Evolutionary conservation across 2,329 filamentous ascomycete species (phyloP).

Genomic region (Xylariales sp.): DNA sequence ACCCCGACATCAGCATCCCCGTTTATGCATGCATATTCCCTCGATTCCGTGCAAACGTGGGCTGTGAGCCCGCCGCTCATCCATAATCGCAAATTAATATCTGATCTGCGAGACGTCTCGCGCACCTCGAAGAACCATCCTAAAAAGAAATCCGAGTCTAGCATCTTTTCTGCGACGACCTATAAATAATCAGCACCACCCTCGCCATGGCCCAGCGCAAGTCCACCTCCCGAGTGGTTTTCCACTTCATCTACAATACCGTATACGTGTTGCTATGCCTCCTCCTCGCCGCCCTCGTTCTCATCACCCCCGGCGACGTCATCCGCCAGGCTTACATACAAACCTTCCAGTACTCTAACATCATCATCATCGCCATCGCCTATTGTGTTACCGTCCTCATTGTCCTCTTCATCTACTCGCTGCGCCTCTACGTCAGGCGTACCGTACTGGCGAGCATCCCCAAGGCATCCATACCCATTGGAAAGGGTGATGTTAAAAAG

Average conservation of each 20-base stretch:
- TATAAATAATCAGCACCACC: too few species aligned
- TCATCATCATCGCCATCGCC: constrained; percentile 73
- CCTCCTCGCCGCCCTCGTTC: constrained; percentile 66
- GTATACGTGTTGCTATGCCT: constrained; percentile 74
- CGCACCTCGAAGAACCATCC: too few species aligned
- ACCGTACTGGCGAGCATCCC: constrained; percentile 78
- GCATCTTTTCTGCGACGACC: too few species aligned
- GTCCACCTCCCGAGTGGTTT: constrained; percentile 47
- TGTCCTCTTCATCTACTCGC: constrained; percentile 72
- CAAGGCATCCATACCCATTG: constrained; percentile 79
- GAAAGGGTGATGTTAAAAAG: constrained; percentile 75
- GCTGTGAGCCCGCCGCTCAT: too few species aligned
- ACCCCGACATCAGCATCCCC: too few species aligned
- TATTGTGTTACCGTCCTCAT: constrained; percentile 71
- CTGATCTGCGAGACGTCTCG: too few species aligned
- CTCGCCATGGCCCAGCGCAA: background rate
- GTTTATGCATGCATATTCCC: too few species aligned
- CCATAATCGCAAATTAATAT: too few species aligned
- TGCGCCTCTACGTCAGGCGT: constrained; percentile 82
- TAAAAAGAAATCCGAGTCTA: too few species aligned
- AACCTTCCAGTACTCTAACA: constrained; percentile 63
- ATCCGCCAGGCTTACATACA: constrained; percentile 72
- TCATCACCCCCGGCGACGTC: constrained; percentile 75
- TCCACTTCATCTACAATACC: constrained; percentile 75
- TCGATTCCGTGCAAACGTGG: too few species aligned